phyloP scores from a whole-genome alignment of 768 basidiomycete genomes.

The Phlebiopsis gigantea region DNA sequence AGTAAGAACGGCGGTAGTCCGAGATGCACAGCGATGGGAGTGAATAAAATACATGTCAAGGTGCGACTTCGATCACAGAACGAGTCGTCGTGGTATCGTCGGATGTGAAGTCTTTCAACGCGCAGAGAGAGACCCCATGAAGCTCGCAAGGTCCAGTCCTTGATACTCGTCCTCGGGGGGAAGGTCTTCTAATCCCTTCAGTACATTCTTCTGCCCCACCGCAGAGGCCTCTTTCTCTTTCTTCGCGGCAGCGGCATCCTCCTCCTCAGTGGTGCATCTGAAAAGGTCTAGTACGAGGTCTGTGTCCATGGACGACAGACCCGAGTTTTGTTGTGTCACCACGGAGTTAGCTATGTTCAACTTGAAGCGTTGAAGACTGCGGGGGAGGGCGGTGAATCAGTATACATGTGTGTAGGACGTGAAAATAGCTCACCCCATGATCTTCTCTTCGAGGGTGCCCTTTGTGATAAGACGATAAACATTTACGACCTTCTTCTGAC shows the following conservation, averaged over 20 bases:
- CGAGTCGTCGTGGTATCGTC: neutral
- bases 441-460: slow-evolving; percentile 97
- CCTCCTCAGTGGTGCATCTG: slow-evolving; percentile 68
- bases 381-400: slow-evolving; percentile 9
- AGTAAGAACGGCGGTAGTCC: neutral
- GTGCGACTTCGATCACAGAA: neutral
- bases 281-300: slow-evolving; percentile 96
- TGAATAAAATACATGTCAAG: neutral
- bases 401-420: slow-evolving; percentile 3
- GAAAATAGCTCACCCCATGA: slow-evolving; percentile 80
- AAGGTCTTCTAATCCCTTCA: slow-evolving; percentile 88
- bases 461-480: slow-evolving; percentile 97
- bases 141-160: slow-evolving; percentile 77
- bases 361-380: slow-evolving; percentile 95
- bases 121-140: slow-evolving; percentile 74
- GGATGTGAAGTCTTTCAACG: neutral
- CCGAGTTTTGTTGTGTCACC: slow-evolving; percentile 96
- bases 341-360: slow-evolving; percentile 96
- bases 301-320: slow-evolving; percentile 92
- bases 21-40: neutral
- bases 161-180: slow-evolving; percentile 93
- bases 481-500: slow-evolving; percentile 98
- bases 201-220: slow-evolving; percentile 72
- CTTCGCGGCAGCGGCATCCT: slow-evolving; percentile 59
- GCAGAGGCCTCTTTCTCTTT: slow-evolving; percentile 53